Conservation (phyloP, 2,329 filamentous ascomycete genomes). For the Tolypocladium cylindrosporum region DNA sequence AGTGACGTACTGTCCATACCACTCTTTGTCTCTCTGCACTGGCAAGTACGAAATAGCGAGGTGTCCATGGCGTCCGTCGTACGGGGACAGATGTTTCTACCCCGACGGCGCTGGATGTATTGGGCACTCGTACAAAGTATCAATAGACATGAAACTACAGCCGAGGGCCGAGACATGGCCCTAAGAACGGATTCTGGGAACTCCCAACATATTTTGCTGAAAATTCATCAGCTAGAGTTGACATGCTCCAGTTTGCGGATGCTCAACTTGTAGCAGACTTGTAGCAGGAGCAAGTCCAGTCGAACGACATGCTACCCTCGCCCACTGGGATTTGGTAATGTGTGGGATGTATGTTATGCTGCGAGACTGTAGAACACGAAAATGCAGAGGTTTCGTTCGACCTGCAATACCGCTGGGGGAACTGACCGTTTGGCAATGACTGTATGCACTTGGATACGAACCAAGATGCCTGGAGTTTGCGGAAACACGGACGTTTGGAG, state of each 20-base stretch:
- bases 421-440: background rate
- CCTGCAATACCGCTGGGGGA: background rate
- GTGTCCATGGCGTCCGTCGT: background rate
- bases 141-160: background rate
- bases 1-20: background rate
- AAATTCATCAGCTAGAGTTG: no score
- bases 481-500: background rate
- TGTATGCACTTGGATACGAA: background rate
- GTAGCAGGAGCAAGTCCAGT: background rate
- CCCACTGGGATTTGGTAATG: background rate
- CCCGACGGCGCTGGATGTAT: no score
- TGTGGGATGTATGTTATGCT: background rate
- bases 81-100: background rate
- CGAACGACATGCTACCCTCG: background rate
- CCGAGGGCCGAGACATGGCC: background rate
- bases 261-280: no score
- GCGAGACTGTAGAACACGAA: background rate
- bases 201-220: no score
- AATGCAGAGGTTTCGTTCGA: background rate
- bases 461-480: no score
- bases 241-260: background rate
- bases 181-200: background rate
- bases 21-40: background rate
- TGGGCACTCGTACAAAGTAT: background rate
- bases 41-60: background rate